These are phyloP conservation scores for Paramecium pentaurelia DNA, from an alignment of 73 alveolate species.

Conservation along the genomic window DNA sequence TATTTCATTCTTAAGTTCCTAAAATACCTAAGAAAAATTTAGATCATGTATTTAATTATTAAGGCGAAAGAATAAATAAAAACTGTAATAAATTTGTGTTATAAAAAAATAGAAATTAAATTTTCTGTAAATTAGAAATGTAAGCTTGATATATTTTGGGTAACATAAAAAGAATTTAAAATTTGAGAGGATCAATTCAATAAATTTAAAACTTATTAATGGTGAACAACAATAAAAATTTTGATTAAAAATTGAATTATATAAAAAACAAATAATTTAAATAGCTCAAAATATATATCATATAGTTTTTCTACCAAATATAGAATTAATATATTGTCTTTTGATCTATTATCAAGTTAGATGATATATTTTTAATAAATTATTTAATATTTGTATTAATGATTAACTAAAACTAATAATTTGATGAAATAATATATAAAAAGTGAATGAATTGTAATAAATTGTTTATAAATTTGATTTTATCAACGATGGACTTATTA, in stretches of 20 bases:
- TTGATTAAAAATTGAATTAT: too few species aligned
- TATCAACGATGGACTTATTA: slow-evolving; percentile 5
- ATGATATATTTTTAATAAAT: not conserved
- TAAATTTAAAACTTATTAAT: too few species aligned
- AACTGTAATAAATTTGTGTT: not conserved
- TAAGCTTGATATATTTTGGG: not conserved
- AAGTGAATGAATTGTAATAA: not conserved
- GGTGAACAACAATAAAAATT: too few species aligned
- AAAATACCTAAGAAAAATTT: not conserved
- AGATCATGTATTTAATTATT: not conserved
- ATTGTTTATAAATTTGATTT: not conserved
- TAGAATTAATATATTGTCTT: too few species aligned
- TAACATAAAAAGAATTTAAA: too few species aligned
- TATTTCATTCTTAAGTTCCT: not conserved
- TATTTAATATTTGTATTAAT: not conserved
- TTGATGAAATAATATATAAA: not conserved
- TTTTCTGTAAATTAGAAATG: not conserved
- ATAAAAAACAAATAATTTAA: too few species aligned
- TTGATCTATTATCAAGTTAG: not conserved
- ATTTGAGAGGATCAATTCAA: not conserved
- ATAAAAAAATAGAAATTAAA: not conserved
- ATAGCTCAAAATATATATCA: not conserved
- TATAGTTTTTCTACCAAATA: too few species aligned
- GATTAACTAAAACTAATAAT: not conserved
- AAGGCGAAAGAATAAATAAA: not conserved